These are phyloP conservation scores for Anisodus acutangulus DNA, from an alignment of 257 asterid genomes.

Conservation along the genomic window DNA sequence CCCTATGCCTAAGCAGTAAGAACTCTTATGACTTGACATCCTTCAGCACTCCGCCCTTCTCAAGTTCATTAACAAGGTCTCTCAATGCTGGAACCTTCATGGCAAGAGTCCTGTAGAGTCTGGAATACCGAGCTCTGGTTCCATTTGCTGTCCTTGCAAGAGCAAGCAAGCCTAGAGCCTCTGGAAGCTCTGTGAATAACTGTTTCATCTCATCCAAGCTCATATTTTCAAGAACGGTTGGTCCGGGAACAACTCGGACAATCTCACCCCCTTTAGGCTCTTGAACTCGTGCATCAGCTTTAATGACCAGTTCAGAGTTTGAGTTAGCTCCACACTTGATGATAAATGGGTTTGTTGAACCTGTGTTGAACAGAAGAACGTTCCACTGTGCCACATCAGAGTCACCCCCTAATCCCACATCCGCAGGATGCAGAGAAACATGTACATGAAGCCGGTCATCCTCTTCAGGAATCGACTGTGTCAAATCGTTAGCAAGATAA, in stretches of 20 bases:
- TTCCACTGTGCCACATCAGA: constrained; percentile 98
- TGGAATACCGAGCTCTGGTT: constrained; percentile 95
- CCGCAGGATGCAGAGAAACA: constrained; percentile 49
- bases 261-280: constrained; percentile 97
- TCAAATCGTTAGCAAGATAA: constrained; percentile 25
- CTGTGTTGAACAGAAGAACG: constrained; percentile 93
- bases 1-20: not conserved
- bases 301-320: constrained; percentile 79
- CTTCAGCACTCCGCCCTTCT: constrained; percentile 82
- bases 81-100: constrained; percentile 95
- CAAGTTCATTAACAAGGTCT: constrained; percentile 89
- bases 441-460: constrained; percentile 59
- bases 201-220: constrained; percentile 79
- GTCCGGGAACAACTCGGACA: constrained; percentile 84
- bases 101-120: constrained; percentile 92
- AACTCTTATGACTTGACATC: constrained; percentile 56
- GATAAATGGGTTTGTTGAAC: constrained; percentile 86
- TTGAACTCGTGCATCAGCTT: constrained; percentile 85
- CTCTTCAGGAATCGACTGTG: constrained; percentile 79
- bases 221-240: constrained; percentile 71
- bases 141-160: constrained; percentile 95
- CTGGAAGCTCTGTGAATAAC: constrained; percentile 75
- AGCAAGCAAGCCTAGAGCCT: constrained; percentile 85
- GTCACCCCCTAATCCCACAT: constrained; percentile 53
- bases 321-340: constrained; percentile 99